Conservation (phyloP, 2,329 filamentous ascomycete genomes). For the Coniochaeta sp. region DNA sequence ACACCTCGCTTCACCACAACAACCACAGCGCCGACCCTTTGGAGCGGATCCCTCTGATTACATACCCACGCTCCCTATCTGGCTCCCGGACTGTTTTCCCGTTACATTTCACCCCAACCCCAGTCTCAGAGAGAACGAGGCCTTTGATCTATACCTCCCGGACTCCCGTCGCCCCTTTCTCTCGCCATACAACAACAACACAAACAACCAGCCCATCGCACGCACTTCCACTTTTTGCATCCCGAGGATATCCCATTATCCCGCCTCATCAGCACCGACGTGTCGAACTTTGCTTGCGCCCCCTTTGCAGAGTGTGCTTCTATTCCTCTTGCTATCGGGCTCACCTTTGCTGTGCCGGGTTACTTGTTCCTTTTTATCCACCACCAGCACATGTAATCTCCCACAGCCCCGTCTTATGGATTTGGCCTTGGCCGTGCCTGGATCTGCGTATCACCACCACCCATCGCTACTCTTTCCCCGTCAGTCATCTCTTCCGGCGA, state of each 20-base stretch:
- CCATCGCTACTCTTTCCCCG: conserved; percentile 2
- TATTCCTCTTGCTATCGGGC: neutral
- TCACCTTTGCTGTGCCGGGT: neutral
- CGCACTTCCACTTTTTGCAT: neutral
- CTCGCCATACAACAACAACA: no score
- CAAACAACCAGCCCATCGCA: no score
- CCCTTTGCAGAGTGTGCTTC: neutral
- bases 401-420: neutral
- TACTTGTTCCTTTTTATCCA: neutral
- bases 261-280: neutral
- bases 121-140: neutral
- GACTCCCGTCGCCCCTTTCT: neutral
- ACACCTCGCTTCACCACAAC: neutral
- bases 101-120: neutral
- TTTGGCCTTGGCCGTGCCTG: neutral
- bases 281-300: neutral
- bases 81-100: neutral
- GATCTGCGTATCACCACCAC: neutral
- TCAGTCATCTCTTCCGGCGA: neutral
- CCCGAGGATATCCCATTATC: neutral
- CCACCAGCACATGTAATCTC: conserved; percentile 1
- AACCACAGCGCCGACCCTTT: neutral
- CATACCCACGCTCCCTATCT: conserved; percentile 2
- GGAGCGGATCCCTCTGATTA: neutral
- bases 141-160: neutral